phyloP scores from a whole-genome alignment of 306 rosid genomes.

The Trifolium fragiferum region DNA sequence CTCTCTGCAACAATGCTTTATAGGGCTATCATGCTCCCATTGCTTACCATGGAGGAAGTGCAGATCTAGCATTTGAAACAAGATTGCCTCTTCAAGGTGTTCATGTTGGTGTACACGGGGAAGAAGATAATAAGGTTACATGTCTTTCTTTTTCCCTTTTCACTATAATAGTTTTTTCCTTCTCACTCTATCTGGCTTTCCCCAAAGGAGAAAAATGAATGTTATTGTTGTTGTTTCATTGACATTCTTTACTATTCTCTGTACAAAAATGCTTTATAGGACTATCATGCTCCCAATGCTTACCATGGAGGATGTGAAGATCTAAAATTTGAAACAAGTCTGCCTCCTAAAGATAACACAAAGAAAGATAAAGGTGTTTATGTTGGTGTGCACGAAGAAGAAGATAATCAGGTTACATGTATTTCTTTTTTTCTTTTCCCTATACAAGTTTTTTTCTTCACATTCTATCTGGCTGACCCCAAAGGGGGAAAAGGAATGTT shows the following conservation, averaged over 20 bases:
- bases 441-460: slow-evolving; percentile 12
- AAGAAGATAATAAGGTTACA: slow-evolving; percentile 40
- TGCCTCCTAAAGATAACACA: slow-evolving; percentile 33
- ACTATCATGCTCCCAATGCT: background rate
- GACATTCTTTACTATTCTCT: slow-evolving; percentile 38
- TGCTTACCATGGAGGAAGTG: background rate
- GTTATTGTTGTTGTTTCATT: slow-evolving; percentile 22
- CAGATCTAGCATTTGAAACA: background rate
- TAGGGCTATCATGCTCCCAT: slow-evolving; percentile 48
- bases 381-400: slow-evolving; percentile 62
- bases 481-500: slow-evolving; percentile 1
- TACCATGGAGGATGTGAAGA: slow-evolving; percentile 38
- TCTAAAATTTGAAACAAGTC: slow-evolving; percentile 33
- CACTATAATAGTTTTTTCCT: slow-evolving; percentile 13
- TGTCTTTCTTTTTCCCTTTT: background rate
- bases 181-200: background rate
- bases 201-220: background rate
- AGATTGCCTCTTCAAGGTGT: slow-evolving; percentile 55
- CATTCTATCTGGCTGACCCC: background rate
- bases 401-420: slow-evolving; percentile 33
- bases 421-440: background rate
- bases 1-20: slow-evolving; percentile 39
- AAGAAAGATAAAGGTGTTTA: slow-evolving; percentile 64
- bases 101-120: slow-evolving; percentile 66
- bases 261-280: slow-evolving; percentile 46